Evolutionary conservation across 208 protist species (phyloP).

Genomic region (Lotmaria passim): DNA sequence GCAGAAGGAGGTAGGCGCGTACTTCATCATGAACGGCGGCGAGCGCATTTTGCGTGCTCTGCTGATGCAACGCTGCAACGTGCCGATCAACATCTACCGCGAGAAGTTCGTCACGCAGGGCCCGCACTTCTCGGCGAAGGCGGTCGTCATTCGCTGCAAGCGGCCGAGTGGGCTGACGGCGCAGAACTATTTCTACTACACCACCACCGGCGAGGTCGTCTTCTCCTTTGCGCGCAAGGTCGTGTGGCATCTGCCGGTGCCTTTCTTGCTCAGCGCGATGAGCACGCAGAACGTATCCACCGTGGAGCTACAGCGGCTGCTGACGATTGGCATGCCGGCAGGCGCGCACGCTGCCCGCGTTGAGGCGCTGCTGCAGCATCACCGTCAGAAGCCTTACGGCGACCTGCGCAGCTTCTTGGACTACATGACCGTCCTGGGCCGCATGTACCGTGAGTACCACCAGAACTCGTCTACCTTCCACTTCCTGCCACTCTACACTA

Average conservation of each 20-base stretch:
- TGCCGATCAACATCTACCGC: slow-evolving; percentile 93
- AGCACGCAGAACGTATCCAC: slow-evolving; percentile 63
- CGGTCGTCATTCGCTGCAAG: slow-evolving; percentile 95
- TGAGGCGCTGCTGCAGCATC: slow-evolving; percentile 90
- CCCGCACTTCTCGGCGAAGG: slow-evolving; percentile 94
- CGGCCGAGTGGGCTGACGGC: slow-evolving; percentile 90
- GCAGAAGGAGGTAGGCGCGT: slow-evolving; percentile 97
- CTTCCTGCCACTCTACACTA: slow-evolving; percentile 80
- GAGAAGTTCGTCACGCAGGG: slow-evolving; percentile 93
- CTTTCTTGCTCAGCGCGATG: slow-evolving; percentile 73
- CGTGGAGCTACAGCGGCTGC: slow-evolving; percentile 66
- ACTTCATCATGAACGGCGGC: slow-evolving; percentile 99
- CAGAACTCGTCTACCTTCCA: slow-evolving; percentile 67
- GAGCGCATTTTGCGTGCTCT: slow-evolving; percentile 98
- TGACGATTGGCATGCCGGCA: slow-evolving; percentile 69
- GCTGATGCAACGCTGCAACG: slow-evolving; percentile 95
- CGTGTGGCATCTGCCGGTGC: slow-evolving; percentile 86
- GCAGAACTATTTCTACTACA: slow-evolving; percentile 98
- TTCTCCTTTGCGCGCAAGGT: slow-evolving; percentile 88
- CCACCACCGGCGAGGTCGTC: slow-evolving; percentile 86
- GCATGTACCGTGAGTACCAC: slow-evolving; percentile 85
- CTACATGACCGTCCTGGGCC: slow-evolving; percentile 79
- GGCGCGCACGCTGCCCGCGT: slow-evolving; percentile 70
- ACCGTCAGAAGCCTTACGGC: slow-evolving; percentile 81
- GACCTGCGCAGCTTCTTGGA: slow-evolving; percentile 72